A percentile compares a stretch with the other conserved stretches of the same genome.
Evolutionary conservation across 345 rosid species (phyloP).

Genomic region (Corchorus capsularis): DNA sequence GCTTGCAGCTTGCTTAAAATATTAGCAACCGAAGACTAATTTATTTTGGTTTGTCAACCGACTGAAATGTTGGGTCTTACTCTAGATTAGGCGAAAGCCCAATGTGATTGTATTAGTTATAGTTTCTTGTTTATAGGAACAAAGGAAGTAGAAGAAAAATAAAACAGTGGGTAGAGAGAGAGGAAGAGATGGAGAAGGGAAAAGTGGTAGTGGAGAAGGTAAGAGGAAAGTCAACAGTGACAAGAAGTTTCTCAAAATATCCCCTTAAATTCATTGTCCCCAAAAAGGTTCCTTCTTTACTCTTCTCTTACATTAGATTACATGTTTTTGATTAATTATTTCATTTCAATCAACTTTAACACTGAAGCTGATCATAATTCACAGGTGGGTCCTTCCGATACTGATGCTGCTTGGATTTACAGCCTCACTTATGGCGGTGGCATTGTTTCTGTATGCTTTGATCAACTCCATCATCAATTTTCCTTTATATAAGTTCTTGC

Average conservation of each 20-base stretch:
- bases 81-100: not conserved
- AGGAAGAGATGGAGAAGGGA: slow-evolving; percentile 51
- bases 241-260: slow-evolving; percentile 75
- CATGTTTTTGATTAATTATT: not conserved
- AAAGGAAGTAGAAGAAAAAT: not conserved
- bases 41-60: too few relatives aligned
- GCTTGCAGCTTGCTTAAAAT: too few relatives aligned
- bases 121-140: not conserved
- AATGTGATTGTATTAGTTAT: not conserved
- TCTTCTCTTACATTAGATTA: not conserved
- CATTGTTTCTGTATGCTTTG: slow-evolving; percentile 75
- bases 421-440: slow-evolving; percentile 93
- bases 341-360: not conserved
- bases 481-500: not conserved
- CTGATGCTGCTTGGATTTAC: slow-evolving; percentile 89
- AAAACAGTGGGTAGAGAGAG: not conserved
- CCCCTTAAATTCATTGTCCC: slow-evolving; percentile 94
- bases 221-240: slow-evolving; percentile 70
- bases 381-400: slow-evolving; percentile 75
- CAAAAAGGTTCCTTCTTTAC: slow-evolving; percentile 46
- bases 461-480: not conserved
- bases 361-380: slow-evolving; percentile 6
- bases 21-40: too few relatives aligned
- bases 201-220: slow-evolving; percentile 67
- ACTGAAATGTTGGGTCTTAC: not conserved